A percentile compares a stretch with the other conserved stretches of the same genome.
Conservation (phyloP, 345 rosid species). For the Citrus cavaleriei region DNA sequence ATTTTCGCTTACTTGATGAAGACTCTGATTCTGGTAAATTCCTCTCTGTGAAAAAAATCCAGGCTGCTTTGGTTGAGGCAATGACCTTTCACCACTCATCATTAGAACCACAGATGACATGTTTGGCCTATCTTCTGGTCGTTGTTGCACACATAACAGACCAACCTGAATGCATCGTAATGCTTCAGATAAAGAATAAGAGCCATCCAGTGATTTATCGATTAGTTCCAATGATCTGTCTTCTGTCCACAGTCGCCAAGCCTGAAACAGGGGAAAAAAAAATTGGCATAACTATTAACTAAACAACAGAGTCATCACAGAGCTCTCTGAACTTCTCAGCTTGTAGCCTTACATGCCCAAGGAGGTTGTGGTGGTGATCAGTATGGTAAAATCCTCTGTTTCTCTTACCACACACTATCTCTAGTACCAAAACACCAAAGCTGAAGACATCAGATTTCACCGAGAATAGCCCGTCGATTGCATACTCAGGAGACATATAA, state of each 20-base stretch:
- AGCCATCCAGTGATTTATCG: conserved; percentile 10
- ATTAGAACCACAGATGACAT: conserved; percentile 13
- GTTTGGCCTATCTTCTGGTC: not conserved
- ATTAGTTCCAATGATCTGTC: conserved; percentile 23
- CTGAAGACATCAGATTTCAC: not conserved
- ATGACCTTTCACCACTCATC: not conserved
- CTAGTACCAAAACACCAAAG: not conserved
- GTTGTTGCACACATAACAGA: not conserved
- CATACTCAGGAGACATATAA: not conserved
- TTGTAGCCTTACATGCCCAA: not conserved
- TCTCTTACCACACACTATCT: not conserved
- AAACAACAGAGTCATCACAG: not conserved
- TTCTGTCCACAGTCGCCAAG: conserved; percentile 36
- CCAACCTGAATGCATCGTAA: not conserved
- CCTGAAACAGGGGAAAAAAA: conserved; percentile 17
- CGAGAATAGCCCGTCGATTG: not conserved
- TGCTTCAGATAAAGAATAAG: not conserved
- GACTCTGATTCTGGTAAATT: not conserved
- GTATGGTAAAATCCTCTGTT: not conserved
- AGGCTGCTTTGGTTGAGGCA: not conserved
- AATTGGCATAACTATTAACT: not conserved
- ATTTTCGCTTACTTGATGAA: not conserved
- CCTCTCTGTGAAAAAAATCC: not conserved
- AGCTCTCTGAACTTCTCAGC: not conserved
- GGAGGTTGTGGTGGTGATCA: not conserved